These are phyloP conservation scores for Enteropsectra breve DNA, from an alignment of 371 early-diverging fungal species.

Conservation along the genomic window DNA sequence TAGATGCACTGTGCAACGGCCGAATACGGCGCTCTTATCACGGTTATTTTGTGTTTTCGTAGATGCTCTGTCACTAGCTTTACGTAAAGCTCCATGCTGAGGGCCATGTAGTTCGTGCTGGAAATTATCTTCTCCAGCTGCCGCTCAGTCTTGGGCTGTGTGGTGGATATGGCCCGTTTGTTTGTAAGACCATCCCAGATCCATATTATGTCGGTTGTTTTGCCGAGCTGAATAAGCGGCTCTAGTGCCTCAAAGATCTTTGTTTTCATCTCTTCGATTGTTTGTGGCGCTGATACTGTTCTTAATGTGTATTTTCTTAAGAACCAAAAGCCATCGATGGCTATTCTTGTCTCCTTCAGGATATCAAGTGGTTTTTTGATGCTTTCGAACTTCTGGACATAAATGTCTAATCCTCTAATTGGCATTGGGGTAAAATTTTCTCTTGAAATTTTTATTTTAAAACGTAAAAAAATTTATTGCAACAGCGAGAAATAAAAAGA, in stretches of 20 bases:
- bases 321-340: slow-evolving; percentile 59
- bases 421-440: slow-evolving; percentile 54
- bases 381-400: slow-evolving; percentile 10
- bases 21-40: slow-evolving; percentile 55
- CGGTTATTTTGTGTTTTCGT: slow-evolving; percentile 11
- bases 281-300: background rate
- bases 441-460: too few species aligned
- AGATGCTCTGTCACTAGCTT: slow-evolving; percentile 35
- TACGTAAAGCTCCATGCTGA: slow-evolving; percentile 27
- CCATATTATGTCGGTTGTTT: slow-evolving; percentile 49
- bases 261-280: slow-evolving; percentile 7
- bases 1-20: slow-evolving; percentile 57
- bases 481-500: too few species aligned
- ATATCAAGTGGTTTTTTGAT: slow-evolving; percentile 21
- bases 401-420: slow-evolving; percentile 50
- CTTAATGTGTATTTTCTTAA: slow-evolving; percentile 41
- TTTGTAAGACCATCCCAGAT: slow-evolving; percentile 56
- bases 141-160: background rate
- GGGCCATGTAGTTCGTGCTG: background rate
- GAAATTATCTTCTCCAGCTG: background rate
- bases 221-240: slow-evolving; percentile 9
- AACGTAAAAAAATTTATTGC: too few species aligned
- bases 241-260: slow-evolving; percentile 17
- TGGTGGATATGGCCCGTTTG: slow-evolving; percentile 1
- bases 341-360: slow-evolving; percentile 43